Percentiles rank a stretch among this genome's conserved stretches.
Conservation (phyloP, 139 green algal genomes). For the Coelastrella sp. region DNA sequence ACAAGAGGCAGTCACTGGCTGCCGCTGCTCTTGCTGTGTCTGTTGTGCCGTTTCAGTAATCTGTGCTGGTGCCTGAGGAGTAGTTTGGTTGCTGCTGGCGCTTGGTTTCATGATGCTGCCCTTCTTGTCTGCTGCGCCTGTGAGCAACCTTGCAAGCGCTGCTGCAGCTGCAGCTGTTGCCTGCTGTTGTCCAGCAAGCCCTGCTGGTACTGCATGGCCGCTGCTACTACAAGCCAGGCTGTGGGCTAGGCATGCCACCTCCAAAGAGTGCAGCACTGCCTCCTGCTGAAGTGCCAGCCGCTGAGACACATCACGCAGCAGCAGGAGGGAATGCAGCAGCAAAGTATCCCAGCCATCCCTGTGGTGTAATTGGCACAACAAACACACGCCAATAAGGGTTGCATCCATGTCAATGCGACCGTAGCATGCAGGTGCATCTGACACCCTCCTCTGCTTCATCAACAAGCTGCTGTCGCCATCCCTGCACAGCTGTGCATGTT, state of each 20-base stretch:
- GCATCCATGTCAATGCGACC: background rate
- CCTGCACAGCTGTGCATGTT: too few species aligned
- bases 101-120: constrained; percentile 15
- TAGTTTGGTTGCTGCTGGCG: background rate
- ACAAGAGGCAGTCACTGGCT: background rate
- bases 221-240: constrained; percentile 39
- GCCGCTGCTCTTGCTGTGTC: constrained; percentile 3
- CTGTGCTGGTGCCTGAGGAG: background rate
- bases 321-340: constrained; percentile 55
- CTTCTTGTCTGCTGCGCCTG: constrained; percentile 9
- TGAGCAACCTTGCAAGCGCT: constrained; percentile 12
- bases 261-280: constrained; percentile 66
- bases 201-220: background rate
- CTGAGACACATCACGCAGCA: constrained; percentile 66
- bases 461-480: too few species aligned
- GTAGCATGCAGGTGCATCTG: too few species aligned
- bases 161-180: background rate
- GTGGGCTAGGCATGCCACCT: constrained; percentile 59
- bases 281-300: constrained; percentile 64
- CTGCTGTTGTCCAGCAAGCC: constrained; percentile 12
- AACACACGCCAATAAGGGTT: background rate
- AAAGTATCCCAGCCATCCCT: constrained; percentile 66
- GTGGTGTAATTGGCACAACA: background rate
- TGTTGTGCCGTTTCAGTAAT: background rate
- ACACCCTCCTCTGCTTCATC: too few species aligned